A percentile compares a stretch with the other conserved stretches of the same genome.
Conservation (phyloP, 352 stramenopile species). For the Phytophthora capsici region DNA sequence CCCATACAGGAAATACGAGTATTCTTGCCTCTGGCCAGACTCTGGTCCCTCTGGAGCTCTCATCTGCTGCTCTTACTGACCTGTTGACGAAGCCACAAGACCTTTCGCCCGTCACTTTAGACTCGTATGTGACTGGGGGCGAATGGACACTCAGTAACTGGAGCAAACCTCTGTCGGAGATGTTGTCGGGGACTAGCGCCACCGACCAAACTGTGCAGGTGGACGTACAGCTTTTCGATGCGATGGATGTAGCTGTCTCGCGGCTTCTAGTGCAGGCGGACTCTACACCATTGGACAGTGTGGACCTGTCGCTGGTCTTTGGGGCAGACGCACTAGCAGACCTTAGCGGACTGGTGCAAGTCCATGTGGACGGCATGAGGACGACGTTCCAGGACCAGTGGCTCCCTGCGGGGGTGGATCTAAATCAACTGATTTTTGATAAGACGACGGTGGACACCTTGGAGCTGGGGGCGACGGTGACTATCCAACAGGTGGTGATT, state of each 20-base stretch:
- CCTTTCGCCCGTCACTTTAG: constrained; percentile 22
- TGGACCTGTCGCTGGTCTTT: constrained; percentile 31
- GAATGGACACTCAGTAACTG: constrained; percentile 46
- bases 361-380: constrained; percentile 52
- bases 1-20: constrained; percentile 20
- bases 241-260: constrained; percentile 23
- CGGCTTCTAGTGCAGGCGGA: constrained; percentile 29
- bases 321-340: constrained; percentile 24
- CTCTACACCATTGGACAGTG: constrained; percentile 6
- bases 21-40: constrained; percentile 10
- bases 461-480: constrained; percentile 32
- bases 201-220: constrained; percentile 23
- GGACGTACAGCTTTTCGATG: constrained; percentile 36
- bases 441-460: constrained; percentile 44
- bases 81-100: constrained; percentile 12
- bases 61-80: constrained; percentile 19
- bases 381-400: constrained; percentile 48
- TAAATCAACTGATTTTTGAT: constrained; percentile 60
- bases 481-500: constrained; percentile 54
- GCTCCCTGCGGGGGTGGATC: constrained; percentile 32
- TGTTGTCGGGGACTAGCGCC: constrained; percentile 11
- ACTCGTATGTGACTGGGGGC: constrained; percentile 21
- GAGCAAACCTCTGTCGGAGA: constrained; percentile 27
- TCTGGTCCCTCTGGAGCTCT: constrained; percentile 30
- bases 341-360: constrained; percentile 33